These are phyloP conservation scores for Penicillium sp. DNA, from an alignment of 2,329 filamentous ascomycete species.

Conservation along the genomic window DNA sequence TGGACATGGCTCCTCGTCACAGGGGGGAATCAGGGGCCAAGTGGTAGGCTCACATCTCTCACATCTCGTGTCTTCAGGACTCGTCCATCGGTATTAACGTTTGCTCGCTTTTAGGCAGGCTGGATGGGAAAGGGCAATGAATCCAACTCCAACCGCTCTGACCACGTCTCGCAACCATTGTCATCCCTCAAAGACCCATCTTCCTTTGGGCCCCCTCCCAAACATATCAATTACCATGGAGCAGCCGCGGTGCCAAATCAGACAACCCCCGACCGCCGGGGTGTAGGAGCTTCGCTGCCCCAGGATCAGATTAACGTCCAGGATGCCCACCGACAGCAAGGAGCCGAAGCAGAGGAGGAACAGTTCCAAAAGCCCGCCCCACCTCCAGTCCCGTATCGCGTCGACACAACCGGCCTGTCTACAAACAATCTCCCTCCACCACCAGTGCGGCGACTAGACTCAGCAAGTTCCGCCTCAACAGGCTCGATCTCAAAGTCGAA, in stretches of 20 bases:
- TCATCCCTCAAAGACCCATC: slow-evolving; percentile 70
- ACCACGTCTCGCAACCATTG: slow-evolving; percentile 62
- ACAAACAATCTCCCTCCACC: slow-evolving; percentile 70
- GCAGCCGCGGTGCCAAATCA: slow-evolving; percentile 45
- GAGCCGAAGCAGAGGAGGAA: slow-evolving; percentile 31
- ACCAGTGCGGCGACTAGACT: slow-evolving; percentile 53
- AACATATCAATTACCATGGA: slow-evolving; percentile 55
- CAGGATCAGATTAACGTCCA: slow-evolving; percentile 37
- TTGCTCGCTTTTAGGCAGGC: slow-evolving; percentile 47
- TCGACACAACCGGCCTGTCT: slow-evolving; percentile 68
- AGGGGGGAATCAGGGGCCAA: slow-evolving; percentile 32
- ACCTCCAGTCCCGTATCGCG: slow-evolving; percentile 64
- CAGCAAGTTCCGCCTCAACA: slow-evolving; percentile 29
- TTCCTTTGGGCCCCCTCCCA: slow-evolving; percentile 78
- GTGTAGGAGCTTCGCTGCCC: slow-evolving; percentile 45
- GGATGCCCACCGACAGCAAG: slow-evolving; percentile 31
- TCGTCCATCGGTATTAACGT: slow-evolving; percentile 15
- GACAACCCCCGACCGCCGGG: slow-evolving; percentile 44
- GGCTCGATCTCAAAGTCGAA: slow-evolving; percentile 40
- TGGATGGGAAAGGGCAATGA: slow-evolving; percentile 58
- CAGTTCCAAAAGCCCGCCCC: slow-evolving; percentile 39
- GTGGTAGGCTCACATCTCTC: slow-evolving; percentile 45
- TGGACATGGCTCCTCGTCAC: not conserved
- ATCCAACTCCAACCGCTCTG: slow-evolving; percentile 41
- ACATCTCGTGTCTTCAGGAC: slow-evolving; percentile 3